A percentile compares a stretch with the other conserved stretches of the same genome.
phyloP scores from a whole-genome alignment of 2,329 filamentous ascomycete species.

The Stemphylium vesicarium region DNA sequence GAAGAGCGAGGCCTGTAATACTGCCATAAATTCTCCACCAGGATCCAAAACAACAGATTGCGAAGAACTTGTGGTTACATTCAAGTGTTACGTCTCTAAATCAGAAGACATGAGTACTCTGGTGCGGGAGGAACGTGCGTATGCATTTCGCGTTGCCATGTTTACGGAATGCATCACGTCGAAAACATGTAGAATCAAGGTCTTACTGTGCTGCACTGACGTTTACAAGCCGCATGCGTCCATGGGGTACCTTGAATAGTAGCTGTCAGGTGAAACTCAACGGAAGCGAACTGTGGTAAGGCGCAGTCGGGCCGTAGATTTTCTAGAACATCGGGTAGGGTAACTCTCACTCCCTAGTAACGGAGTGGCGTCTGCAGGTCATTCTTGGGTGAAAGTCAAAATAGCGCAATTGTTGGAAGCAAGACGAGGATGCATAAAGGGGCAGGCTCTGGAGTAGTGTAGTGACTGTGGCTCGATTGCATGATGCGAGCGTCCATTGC shows the following conservation, averaged over 20 bases:
- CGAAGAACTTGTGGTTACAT: no score
- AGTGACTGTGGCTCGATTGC: conserved; percentile 20
- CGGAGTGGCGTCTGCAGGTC: conserved; percentile 5
- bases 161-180: background rate
- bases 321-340: conserved; percentile 15
- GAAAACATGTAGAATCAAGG: background rate
- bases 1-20: no score
- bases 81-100: no score
- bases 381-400: conserved; percentile 1
- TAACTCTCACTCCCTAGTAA: background rate
- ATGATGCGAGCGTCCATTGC: conserved; percentile 23
- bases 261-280: background rate
- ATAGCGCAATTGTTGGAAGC: conserved; percentile 3
- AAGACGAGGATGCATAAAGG: conserved; percentile 31
- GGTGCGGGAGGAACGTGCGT: no score
- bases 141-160: no score
- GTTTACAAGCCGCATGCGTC: background rate
- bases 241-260: background rate
- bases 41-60: no score
- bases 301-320: conserved; percentile 9
- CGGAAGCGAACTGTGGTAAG: conserved; percentile 4
- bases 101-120: no score
- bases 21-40: no score
- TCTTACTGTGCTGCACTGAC: background rate
- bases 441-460: conserved; percentile 19